A percentile compares a stretch with the other conserved stretches of the same genome.
Evolutionary conservation across 371 early-diverging fungal species (phyloP).

Genomic region (Lichtheimia hyalospora): DNA sequence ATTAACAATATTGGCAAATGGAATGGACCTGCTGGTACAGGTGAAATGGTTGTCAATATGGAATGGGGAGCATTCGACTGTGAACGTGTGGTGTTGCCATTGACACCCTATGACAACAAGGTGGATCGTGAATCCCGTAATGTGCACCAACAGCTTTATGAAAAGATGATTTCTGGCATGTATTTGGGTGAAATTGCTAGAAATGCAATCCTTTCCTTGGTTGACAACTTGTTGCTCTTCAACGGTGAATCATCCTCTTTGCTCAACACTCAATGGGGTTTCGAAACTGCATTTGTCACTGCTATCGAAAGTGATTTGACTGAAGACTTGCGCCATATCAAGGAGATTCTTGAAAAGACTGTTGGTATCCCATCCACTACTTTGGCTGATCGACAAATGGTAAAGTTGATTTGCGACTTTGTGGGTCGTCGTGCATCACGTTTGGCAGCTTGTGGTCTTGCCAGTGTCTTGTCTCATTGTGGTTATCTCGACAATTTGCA

Average conservation of each 20-base stretch:
- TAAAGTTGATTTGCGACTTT: slow-evolving; percentile 74
- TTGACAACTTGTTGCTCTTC: slow-evolving; percentile 43
- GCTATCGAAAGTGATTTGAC: slow-evolving; percentile 83
- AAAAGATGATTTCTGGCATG: slow-evolving; percentile 84
- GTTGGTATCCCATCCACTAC: slow-evolving; percentile 68
- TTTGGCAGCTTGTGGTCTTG: slow-evolving; percentile 79
- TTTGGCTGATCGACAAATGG: slow-evolving; percentile 78
- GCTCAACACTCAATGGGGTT: slow-evolving; percentile 73
- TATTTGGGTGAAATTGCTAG: slow-evolving; percentile 83
- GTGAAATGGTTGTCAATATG: slow-evolving; percentile 65
- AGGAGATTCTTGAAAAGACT: slow-evolving; percentile 75
- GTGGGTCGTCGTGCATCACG: slow-evolving; percentile 91
- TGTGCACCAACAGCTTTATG: slow-evolving; percentile 65
- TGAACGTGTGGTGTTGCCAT: slow-evolving; percentile 61
- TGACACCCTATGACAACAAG: slow-evolving; percentile 65
- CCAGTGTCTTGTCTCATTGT: slow-evolving; percentile 68
- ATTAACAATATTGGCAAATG: slow-evolving; percentile 71
- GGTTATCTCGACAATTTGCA: slow-evolving; percentile 9
- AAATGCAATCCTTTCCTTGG: slow-evolving; percentile 68
- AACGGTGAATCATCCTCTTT: slow-evolving; percentile 63
- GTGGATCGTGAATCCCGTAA: slow-evolving; percentile 67
- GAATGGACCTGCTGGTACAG: slow-evolving; percentile 27
- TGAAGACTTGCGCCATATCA: slow-evolving; percentile 62
- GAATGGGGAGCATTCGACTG: slow-evolving; percentile 76
- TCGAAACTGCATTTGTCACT: slow-evolving; percentile 92